Evolutionary conservation across 257 asterid genomes (phyloP), one percentile per base, ranked within the genome.

Genomic region (Hygrophila difformis): DNA sequence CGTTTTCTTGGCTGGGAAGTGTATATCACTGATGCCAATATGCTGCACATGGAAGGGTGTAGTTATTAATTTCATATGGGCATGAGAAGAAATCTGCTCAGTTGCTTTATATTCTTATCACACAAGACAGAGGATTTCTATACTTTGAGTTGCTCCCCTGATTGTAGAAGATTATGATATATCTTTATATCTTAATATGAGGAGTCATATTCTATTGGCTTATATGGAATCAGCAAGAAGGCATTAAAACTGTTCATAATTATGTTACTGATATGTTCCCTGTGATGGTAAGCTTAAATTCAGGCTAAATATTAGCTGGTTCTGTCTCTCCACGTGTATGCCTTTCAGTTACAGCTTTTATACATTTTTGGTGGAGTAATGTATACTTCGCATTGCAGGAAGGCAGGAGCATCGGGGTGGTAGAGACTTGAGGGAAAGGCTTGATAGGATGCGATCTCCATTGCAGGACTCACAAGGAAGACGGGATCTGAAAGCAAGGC

Each of bases 371-470:
- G 29, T 55, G 43, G 40, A 55, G 40, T 47, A 37, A 41, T 34
- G 42, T 55, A 45, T 72, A 14, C 10, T 50, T 40, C 46, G 24
- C 16, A 39, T 63, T 56, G 64, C 79, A 88, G 97, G 82, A 39
- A 77, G 79, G 75, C 73, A 67, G 64, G 91, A 79, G 56, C 26
- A 65, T 54, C 77, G 61, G 18, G 77, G 72, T 38, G 72, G 81
- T 60, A 70, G 73, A 48, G 95, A 88, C 64, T 63, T 81, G 76
- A 77, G 97, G 69, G 93, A 88, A 54, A 84, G 79, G 67, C 84
- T 84, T 51, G 87, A 66, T 44, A 73, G 83, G 60, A 79, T 70
- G 66, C 94, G 64, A 47, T 88, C 97, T 56, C 94, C 97, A 35
- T 39, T 54, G 39, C 81, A 19, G 57, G 69, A 63, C 51, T 77